phyloP scores from a whole-genome alignment of 306 rosid species.

The Sphenostylis stenocarpa region DNA sequence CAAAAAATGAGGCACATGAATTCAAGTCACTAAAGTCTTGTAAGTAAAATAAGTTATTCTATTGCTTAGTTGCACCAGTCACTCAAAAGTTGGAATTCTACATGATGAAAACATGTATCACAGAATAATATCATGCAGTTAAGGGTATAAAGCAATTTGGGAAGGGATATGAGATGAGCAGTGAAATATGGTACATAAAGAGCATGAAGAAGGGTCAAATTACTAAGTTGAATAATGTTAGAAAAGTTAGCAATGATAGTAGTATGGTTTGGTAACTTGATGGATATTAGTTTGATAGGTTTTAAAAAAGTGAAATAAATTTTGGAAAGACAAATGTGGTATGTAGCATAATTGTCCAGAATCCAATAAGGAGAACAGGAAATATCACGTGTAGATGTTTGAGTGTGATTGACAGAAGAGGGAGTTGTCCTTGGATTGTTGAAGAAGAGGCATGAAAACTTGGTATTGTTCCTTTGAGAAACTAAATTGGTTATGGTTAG shows the following conservation, averaged over 20 bases:
- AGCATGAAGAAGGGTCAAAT: neutral
- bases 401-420: neutral
- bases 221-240: neutral
- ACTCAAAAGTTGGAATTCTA: neutral
- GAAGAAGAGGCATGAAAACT: neutral
- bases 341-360: neutral
- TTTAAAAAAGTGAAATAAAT: too few species aligned
- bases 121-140: neutral
- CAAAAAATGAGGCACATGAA: neutral
- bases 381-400: neutral
- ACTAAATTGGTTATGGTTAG: neutral
- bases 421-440: neutral
- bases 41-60: too few species aligned
- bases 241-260: neutral
- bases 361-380: neutral
- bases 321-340: neutral
- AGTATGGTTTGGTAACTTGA: neutral
- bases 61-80: neutral
- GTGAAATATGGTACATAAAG: neutral
- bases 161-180: neutral
- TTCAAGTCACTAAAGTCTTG: too few species aligned
- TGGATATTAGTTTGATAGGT: too few species aligned
- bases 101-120: neutral
- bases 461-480: neutral
- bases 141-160: neutral